Evolutionary conservation across 2,329 filamentous ascomycete species (phyloP).

Genomic region (Scedosporium apiospermum): DNA sequence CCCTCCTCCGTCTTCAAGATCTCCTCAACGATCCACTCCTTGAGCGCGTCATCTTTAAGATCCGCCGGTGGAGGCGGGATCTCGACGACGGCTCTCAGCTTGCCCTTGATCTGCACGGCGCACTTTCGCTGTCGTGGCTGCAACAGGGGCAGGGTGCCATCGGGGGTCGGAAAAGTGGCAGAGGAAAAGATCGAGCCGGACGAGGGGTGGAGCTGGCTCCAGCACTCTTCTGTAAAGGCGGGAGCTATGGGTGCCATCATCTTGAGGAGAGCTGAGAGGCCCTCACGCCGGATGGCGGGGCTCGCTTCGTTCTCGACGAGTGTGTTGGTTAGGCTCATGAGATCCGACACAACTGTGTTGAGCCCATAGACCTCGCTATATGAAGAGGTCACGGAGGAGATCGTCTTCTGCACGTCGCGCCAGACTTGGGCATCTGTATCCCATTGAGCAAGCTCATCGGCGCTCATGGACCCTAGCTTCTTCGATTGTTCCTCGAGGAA

Average conservation of each 20-base stretch:
- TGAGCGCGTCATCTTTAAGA: slow-evolving; percentile 34
- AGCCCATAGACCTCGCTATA: slow-evolving; percentile 65
- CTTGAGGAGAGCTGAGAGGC: slow-evolving; percentile 49
- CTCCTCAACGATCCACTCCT: slow-evolving; percentile 45
- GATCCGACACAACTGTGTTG: slow-evolving; percentile 74
- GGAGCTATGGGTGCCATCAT: slow-evolving; percentile 75
- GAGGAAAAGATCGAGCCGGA: slow-evolving; percentile 29
- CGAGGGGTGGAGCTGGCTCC: slow-evolving; percentile 42
- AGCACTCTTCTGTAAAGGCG: slow-evolving; percentile 73
- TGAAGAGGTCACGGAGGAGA: slow-evolving; percentile 56
- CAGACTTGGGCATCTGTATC: slow-evolving; percentile 46
- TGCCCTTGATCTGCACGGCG: slow-evolving; percentile 75
- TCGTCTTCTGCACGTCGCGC: slow-evolving; percentile 57
- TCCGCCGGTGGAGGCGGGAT: slow-evolving; percentile 42
- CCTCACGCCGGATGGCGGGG: slow-evolving; percentile 34
- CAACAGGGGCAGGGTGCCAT: slow-evolving; percentile 38
- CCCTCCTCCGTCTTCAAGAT: slow-evolving; percentile 6
- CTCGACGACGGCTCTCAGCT: slow-evolving; percentile 57
- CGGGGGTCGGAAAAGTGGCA: slow-evolving; percentile 49
- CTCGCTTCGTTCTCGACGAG: slow-evolving; percentile 38
- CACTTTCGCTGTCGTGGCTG: slow-evolving; percentile 42
- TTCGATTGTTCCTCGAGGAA: slow-evolving; percentile 27
- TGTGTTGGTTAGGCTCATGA: slow-evolving; percentile 72
- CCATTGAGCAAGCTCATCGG: slow-evolving; percentile 26
- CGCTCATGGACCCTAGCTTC: slow-evolving; percentile 19